Percentiles rank a stretch among this genome's conserved stretches.
Evolutionary conservation across 2,329 filamentous ascomycete genomes (phyloP).

Genomic region (Dryadomyces quercus-mongolicae): DNA sequence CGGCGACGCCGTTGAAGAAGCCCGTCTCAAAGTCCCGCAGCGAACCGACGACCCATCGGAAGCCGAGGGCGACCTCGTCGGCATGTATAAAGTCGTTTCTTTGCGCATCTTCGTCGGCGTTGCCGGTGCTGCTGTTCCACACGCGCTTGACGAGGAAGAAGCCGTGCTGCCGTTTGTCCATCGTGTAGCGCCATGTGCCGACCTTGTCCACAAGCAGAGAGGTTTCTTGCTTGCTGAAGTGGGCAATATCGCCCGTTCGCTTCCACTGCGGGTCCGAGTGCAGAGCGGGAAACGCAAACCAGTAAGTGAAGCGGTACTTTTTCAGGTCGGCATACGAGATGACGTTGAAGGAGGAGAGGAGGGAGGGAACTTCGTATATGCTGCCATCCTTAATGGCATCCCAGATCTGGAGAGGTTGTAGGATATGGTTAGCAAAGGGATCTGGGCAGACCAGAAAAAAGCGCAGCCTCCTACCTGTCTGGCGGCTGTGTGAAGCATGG

Average conservation of each 20-base stretch:
- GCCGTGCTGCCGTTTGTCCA: constrained; percentile 75
- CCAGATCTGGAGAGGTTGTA: constrained; percentile 71
- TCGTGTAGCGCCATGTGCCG: constrained; percentile 75
- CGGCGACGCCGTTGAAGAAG: constrained; percentile 65
- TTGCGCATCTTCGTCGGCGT: constrained; percentile 19
- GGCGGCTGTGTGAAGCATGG: constrained; percentile 66
- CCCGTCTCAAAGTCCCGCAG: constrained; percentile 71
- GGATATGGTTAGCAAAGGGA: not conserved
- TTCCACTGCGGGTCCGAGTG: constrained; percentile 83
- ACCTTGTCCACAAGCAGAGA: constrained; percentile 69
- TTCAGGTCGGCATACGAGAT: constrained; percentile 93
- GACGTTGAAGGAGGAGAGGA: constrained; percentile 78
- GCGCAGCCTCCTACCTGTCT: constrained; percentile 52
- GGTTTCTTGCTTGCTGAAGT: constrained; percentile 57
- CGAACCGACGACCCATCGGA: constrained; percentile 65
- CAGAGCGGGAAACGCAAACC: constrained; percentile 90
- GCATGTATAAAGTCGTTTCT: constrained; percentile 29
- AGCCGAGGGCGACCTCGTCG: constrained; percentile 43
- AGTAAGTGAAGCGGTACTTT: constrained; percentile 96
- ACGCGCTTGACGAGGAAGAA: constrained; percentile 90
- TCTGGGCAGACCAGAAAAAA: not conserved
- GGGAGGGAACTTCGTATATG: constrained; percentile 87
- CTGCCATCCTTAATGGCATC: constrained; percentile 94
- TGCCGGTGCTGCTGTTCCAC: constrained; percentile 17
- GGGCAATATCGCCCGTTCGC: constrained; percentile 39